Conservation (phyloP, 2,329 filamentous ascomycete genomes). For the Scedosporium aurantiacum region DNA sequence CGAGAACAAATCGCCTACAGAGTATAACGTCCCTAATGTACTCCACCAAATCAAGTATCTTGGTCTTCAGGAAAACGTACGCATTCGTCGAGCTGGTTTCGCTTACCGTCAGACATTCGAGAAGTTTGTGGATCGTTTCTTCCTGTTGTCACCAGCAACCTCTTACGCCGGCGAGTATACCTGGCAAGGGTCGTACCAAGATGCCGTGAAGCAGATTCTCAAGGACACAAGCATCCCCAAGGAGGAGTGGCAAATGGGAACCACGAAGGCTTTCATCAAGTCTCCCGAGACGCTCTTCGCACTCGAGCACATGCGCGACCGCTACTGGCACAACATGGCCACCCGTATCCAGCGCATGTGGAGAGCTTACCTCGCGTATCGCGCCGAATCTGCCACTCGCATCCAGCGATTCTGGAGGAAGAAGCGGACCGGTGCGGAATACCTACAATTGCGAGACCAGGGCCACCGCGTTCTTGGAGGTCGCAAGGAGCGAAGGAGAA, state of each 20-base stretch:
- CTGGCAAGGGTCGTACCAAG: conserved; percentile 80
- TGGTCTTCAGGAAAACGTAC: conserved; percentile 97
- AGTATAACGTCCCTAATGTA: conserved; percentile 87
- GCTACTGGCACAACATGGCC: conserved; percentile 99
- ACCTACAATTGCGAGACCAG: conserved; percentile 75
- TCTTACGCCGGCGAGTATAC: conserved; percentile 97
- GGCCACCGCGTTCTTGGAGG: conserved; percentile 73
- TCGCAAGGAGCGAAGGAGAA: conserved; percentile 82
- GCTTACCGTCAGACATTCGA: conserved; percentile 96
- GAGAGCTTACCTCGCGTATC: conserved; percentile 89
- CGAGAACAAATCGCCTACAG: conserved; percentile 90
- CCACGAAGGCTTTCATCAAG: conserved; percentile 96
- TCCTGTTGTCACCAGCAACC: conserved; percentile 84
- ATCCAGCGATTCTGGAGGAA: conserved; percentile 96
- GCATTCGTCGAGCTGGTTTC: conserved; percentile 91
- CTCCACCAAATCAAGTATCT: conserved; percentile 98
- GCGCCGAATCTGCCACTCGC: conserved; percentile 80
- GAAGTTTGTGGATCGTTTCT: conserved; percentile 96
- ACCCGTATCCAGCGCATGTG: conserved; percentile 94
- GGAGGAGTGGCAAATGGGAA: conserved; percentile 95
- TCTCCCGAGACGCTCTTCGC: conserved; percentile 95
- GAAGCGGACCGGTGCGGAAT: conserved; percentile 82
- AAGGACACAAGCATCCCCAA: conserved; percentile 92
- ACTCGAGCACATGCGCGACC: conserved; percentile 91
- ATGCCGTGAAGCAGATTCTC: conserved; percentile 82